Percentiles rank a stretch among this genome's conserved stretches.
These are phyloP conservation scores for Dissophora globulifera DNA, from an alignment of 192 early-diverging fungal species.

Conservation along the genomic window DNA sequence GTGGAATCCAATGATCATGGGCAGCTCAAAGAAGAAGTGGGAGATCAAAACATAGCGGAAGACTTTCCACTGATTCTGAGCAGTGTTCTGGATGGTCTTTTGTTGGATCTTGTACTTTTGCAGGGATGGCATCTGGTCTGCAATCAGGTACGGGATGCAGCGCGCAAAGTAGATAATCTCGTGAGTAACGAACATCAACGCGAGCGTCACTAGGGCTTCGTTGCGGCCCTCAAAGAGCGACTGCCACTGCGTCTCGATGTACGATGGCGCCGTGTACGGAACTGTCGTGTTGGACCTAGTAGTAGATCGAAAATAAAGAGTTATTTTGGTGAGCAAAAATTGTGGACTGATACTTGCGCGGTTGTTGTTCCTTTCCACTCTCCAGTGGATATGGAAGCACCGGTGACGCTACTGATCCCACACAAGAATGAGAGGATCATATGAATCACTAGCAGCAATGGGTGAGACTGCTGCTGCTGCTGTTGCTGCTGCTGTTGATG, in stretches of 20 bases:
- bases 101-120: constrained; percentile 93
- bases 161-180: constrained; percentile 94
- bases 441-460: no score
- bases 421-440: no score
- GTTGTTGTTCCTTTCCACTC: no score
- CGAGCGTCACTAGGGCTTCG: constrained; percentile 74
- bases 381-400: no score
- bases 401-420: no score
- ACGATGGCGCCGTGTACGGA: constrained; percentile 31
- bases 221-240: constrained; percentile 74
- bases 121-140: constrained; percentile 87
- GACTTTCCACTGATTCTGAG: constrained; percentile 78
- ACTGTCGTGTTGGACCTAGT: constrained; percentile 39
- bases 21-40: constrained; percentile 87
- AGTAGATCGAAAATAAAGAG: background rate
- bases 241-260: constrained; percentile 71
- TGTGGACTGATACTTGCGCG: no score
- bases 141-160: constrained; percentile 85
- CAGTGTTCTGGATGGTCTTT: constrained; percentile 72
- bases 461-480: no score
- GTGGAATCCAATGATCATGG: constrained; percentile 90
- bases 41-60: constrained; percentile 74
- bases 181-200: constrained; percentile 86
- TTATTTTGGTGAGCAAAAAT: background rate
- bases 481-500: no score